Evolutionary conservation across 225 moss, liverwort and hornwort genomes (phyloP), one percentile per base, ranked within the genome.

Genomic region (Lunularia cruciata): DNA sequence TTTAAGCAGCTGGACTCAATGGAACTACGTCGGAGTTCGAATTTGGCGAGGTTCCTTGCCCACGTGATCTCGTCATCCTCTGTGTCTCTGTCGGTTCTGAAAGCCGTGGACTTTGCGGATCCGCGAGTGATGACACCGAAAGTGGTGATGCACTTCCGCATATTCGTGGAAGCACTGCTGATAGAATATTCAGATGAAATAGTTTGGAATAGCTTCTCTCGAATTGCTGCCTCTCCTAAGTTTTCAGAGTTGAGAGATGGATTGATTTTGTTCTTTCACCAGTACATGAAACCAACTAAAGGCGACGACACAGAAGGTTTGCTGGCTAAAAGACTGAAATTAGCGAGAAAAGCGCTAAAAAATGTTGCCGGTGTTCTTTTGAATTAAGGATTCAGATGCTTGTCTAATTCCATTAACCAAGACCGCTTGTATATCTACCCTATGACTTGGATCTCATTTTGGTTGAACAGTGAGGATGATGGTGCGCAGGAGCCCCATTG

Each of bases 1-100:
- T 87, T 91, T 57, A 99, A 99, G 84, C 93, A 93, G 79, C 67
- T 99, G 71, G 83, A 91, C 36, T 53, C 73, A 3, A 91, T 99
- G 93, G 91, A 91, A 28, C 63, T 87, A 37, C 85, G 91, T 26
- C 83, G 98, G 47, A 86, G 79, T 66, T 80, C 83, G 62, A 99
- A 99, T 67, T 85, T 99, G 2, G 98, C 93, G 8, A 83, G 89
- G 40, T 74, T 99, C 51, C 80, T 93, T 25, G 93, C 85, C 2
- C 73, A 86, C 8, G 32, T 99, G 48, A 72, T 86, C 14, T 85
- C 87, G 38, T 82, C 85, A 12, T 83, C 79, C 74, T 72, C 93
- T 5, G 63, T 98, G 38, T 91, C 98, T 15, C 74, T 99, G 42
- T 79, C 91, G 32, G 87, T 99, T 19, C 60, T 99, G 52, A 99